These are phyloP conservation scores for Spizellomyces punctatus DNA, from an alignment of 192 early-diverging fungal genomes.

Conservation along the genomic window DNA sequence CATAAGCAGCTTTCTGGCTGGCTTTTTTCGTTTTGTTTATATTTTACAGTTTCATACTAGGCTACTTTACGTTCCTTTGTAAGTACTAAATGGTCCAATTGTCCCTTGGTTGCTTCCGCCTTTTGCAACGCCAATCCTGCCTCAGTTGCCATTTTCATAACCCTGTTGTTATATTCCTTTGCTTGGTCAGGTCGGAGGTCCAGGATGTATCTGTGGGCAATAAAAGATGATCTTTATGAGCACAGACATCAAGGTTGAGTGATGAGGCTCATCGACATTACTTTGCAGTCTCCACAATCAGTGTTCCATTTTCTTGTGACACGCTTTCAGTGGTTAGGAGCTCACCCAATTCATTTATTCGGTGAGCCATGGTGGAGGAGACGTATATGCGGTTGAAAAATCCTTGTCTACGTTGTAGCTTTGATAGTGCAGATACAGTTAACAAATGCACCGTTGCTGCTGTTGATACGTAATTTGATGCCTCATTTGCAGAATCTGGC, in stretches of 20 bases:
- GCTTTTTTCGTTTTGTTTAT: too few relatives aligned
- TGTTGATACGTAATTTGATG: not conserved
- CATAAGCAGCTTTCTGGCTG: too few relatives aligned
- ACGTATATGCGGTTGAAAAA: slow-evolving; percentile 41
- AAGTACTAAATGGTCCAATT: too few relatives aligned
- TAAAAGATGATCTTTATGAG: not conserved
- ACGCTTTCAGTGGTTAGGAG: slow-evolving; percentile 10
- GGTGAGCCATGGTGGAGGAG: slow-evolving; percentile 32
- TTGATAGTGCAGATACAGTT: slow-evolving; percentile 7
- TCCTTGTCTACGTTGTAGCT: slow-evolving; percentile 12
- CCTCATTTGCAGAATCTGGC: not conserved
- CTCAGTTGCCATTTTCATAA: slow-evolving; percentile 14
- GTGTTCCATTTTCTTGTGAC: not conserved
- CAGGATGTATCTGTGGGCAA: slow-evolving; percentile 12
- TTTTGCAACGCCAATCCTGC: not conserved
- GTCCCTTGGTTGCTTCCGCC: too few relatives aligned
- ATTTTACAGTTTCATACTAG: too few relatives aligned
- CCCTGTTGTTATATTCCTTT: slow-evolving; percentile 22
- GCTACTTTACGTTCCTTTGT: too few relatives aligned
- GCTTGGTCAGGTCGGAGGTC: slow-evolving; percentile 18
- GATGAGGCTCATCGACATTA: slow-evolving; percentile 12
- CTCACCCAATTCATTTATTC: slow-evolving; percentile 22
- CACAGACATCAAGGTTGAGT: not conserved
- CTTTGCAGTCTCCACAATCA: slow-evolving; percentile 40
- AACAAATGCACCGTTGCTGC: not conserved